Percentiles rank a stretch among this genome's conserved stretches.
phyloP scores from a whole-genome alignment of 164 flowering plant genomes.

The Kingdonia uniflora region DNA sequence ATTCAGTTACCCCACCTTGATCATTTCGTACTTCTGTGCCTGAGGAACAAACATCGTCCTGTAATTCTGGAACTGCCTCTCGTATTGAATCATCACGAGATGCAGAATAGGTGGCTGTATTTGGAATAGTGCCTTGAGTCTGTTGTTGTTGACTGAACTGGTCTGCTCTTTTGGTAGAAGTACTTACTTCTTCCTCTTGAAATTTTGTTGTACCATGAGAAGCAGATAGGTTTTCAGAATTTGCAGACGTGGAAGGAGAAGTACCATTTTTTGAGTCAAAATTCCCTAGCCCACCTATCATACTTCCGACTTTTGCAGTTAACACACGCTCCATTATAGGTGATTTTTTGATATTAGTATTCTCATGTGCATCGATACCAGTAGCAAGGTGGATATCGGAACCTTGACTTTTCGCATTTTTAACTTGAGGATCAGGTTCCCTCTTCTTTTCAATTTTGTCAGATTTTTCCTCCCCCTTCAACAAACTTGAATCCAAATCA shows the following conservation, averaged over 20 bases:
- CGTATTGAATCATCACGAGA: conserved; percentile 10
- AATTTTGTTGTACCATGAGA: too few relatives aligned
- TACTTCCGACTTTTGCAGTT: conserved; percentile 17
- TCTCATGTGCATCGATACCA: conserved; percentile 15
- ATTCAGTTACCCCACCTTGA: conserved; percentile 16
- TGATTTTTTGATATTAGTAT: conserved; percentile 12
- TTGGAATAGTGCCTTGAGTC: conserved; percentile 10
- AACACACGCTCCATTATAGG: conserved; percentile 13
- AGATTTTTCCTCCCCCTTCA: conserved; percentile 25
- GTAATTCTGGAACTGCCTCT: conserved; percentile 18
- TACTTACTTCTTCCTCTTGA: conserved; percentile 14
- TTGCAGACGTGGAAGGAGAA: conserved; percentile 18
- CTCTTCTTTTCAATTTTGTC: conserved; percentile 15
- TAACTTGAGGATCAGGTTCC: conserved; percentile 6
- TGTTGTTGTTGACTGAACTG: conserved; percentile 10
- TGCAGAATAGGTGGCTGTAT: conserved; percentile 15
- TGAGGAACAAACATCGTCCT: conserved; percentile 13
- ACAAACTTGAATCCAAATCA: conserved; percentile 34
- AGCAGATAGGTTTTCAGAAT: conserved; percentile 11
- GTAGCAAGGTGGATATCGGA: conserved; percentile 10
- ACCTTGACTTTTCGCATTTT: conserved; percentile 14
- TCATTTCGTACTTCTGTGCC: conserved; percentile 8
- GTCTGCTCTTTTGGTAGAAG: conserved; percentile 12
- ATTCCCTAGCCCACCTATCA: conserved; percentile 9
- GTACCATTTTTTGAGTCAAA: conserved; percentile 10